phyloP scores from a whole-genome alignment of 2,329 filamentous ascomycete species.

The Colletotrichum cordylinicola region DNA sequence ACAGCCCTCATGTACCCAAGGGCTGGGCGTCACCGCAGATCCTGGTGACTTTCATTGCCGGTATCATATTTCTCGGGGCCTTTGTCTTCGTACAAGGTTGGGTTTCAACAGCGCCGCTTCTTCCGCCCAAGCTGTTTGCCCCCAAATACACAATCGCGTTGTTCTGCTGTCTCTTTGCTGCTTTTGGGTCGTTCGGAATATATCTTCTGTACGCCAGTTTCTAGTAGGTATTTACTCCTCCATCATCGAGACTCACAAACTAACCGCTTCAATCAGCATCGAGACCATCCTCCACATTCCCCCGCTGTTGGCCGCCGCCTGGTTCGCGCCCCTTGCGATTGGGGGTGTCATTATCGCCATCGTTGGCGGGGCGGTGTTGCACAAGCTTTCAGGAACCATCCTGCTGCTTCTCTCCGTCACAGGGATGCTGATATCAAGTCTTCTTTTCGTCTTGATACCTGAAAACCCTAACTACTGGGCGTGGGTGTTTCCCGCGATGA shows the following conservation, averaged over 20 bases:
- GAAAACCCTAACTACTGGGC: constrained; percentile 67
- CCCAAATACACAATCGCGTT: background rate
- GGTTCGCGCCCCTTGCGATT: constrained; percentile 68
- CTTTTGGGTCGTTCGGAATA: background rate
- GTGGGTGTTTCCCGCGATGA: constrained; percentile 73
- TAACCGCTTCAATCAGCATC: constrained; percentile 65
- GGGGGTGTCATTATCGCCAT: background rate
- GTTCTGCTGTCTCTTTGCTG: background rate
- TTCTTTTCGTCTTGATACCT: constrained; percentile 39
- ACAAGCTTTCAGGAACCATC: background rate
- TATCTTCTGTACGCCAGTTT: background rate
- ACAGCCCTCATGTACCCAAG: background rate
- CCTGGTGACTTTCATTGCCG: background rate
- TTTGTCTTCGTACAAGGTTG: background rate
- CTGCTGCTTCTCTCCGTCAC: background rate
- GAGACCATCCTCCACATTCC: constrained; percentile 65
- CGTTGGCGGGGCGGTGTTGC: constrained; percentile 33
- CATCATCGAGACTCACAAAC: background rate
- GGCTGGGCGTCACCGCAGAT: background rate
- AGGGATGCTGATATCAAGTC: background rate
- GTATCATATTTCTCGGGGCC: background rate
- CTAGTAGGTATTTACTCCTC: background rate
- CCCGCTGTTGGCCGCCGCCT: constrained; percentile 62
- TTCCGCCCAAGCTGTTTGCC: background rate
- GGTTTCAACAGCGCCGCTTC: background rate